These are phyloP conservation scores for Lentinula edodes DNA, from an alignment of 768 basidiomycete genomes.

Conservation along the genomic window DNA sequence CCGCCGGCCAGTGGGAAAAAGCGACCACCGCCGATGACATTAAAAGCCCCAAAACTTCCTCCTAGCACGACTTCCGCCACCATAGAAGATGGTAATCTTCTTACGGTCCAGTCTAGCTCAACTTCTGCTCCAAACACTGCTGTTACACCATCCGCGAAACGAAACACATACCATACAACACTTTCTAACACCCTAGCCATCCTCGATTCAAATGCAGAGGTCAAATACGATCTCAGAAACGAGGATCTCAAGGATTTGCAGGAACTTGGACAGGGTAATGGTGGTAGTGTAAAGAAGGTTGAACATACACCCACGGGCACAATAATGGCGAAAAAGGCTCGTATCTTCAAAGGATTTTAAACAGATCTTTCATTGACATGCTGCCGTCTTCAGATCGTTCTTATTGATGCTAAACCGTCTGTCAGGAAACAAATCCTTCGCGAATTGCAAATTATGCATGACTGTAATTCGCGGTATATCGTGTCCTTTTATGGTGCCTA, in stretches of 20 bases:
- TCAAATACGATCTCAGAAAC: slow-evolving; percentile 76
- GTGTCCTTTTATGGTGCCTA: slow-evolving; percentile 98
- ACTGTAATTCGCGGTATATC: slow-evolving; percentile 90
- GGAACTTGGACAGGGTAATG: slow-evolving; percentile 94
- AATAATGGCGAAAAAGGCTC: slow-evolving; percentile 97
- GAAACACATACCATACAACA: slow-evolving; percentile 74
- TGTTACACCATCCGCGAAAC: slow-evolving; percentile 43
- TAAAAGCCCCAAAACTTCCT: slow-evolving; percentile 65
- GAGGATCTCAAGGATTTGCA: slow-evolving; percentile 89
- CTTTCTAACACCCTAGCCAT: slow-evolving; percentile 82
- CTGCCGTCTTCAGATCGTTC: slow-evolving; percentile 61
- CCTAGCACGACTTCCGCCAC: slow-evolving; percentile 22
- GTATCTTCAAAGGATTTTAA: slow-evolving; percentile 14
- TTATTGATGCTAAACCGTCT: slow-evolving; percentile 94
- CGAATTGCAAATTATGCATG: slow-evolving; percentile 98
- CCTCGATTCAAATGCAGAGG: slow-evolving; percentile 80
- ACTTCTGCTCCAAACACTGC: slow-evolving; percentile 50
- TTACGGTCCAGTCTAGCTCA: slow-evolving; percentile 43
- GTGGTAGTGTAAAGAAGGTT: slow-evolving; percentile 95
- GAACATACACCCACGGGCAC: slow-evolving; percentile 87
- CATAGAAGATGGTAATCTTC: slow-evolving; percentile 35
- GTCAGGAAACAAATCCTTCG: slow-evolving; percentile 97
- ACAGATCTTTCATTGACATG: background rate
- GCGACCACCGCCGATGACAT: slow-evolving; percentile 77
- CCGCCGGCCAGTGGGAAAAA: slow-evolving; percentile 53